Percentiles rank a stretch among this genome's conserved stretches.
Evolutionary conservation across 108 stramenopile species (phyloP).

Genomic region (Skeletonema potamos): DNA sequence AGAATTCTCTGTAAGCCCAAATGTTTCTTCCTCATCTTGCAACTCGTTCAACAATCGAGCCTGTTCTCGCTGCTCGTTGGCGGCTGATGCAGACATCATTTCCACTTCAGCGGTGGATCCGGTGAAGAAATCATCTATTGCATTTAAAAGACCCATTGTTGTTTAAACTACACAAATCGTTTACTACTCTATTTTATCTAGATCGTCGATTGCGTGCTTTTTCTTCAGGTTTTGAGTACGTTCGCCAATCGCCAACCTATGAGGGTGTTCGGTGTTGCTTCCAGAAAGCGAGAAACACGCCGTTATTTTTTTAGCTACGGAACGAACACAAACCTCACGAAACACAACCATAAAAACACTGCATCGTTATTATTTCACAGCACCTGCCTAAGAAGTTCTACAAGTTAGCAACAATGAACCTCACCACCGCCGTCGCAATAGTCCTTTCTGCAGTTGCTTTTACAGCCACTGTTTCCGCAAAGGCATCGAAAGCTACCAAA

Average conservation of each 20-base stretch:
- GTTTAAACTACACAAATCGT: too few species aligned
- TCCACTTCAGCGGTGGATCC: background rate
- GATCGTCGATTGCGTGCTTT: too few species aligned
- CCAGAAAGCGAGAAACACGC: too few species aligned
- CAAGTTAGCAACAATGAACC: background rate
- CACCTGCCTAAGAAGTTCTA: too few species aligned
- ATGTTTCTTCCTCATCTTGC: conserved; percentile 6
- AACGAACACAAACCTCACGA: too few species aligned
- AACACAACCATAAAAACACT: too few species aligned
- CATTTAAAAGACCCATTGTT: background rate
- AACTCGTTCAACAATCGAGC: background rate
- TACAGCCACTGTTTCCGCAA: background rate
- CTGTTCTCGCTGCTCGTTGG: background rate
- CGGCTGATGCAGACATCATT: background rate
- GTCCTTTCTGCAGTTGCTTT: background rate
- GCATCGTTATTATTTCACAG: too few species aligned
- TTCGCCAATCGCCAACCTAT: too few species aligned
- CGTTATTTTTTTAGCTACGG: too few species aligned
- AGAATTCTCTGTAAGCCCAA: background rate
- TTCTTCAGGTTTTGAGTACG: too few species aligned
- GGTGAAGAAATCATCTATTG: background rate
- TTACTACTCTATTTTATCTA: too few species aligned
- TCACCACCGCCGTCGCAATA: background rate
- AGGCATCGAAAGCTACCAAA: background rate
- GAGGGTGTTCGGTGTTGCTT: too few species aligned